Evolutionary conservation across 1,284 basidiomycete genomes (phyloP).

Genomic region (Cryptococcus neoformans): DNA sequence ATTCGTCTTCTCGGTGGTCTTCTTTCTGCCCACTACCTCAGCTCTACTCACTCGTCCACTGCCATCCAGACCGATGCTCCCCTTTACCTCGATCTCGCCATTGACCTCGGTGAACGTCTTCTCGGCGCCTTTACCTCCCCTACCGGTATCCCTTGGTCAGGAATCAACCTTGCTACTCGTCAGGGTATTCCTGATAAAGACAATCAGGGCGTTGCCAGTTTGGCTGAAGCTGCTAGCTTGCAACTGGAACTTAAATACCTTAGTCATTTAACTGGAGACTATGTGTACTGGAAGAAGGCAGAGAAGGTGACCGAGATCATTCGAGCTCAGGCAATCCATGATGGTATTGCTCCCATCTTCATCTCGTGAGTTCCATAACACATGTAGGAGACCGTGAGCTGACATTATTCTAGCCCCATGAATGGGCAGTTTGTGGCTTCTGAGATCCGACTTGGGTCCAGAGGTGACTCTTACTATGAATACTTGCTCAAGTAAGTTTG

Average conservation of each 20-base stretch:
- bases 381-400: background rate
- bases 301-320: constrained; percentile 77
- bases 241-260: constrained; percentile 91
- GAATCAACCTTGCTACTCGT: constrained; percentile 68
- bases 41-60: constrained; percentile 49
- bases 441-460: constrained; percentile 82
- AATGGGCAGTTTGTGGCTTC: constrained; percentile 68
- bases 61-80: constrained; percentile 53
- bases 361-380: constrained; percentile 59
- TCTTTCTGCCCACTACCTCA: constrained; percentile 74
- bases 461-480: constrained; percentile 95
- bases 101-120: constrained; percentile 78
- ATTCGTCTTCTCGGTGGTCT: constrained; percentile 80
- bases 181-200: constrained; percentile 64
- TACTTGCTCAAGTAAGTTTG: constrained; percentile 67
- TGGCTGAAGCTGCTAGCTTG: constrained; percentile 78
- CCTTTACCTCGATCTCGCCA: constrained; percentile 70
- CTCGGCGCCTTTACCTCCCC: constrained; percentile 80
- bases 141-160: constrained; percentile 74
- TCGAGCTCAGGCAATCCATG: constrained; percentile 59
- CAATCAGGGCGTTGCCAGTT: constrained; percentile 66
- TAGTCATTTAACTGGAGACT: constrained; percentile 71
- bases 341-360: constrained; percentile 80
- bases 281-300: constrained; percentile 74
- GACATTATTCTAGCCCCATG: constrained; percentile 53